A percentile compares a stretch with the other conserved stretches of the same genome.
These are phyloP conservation scores for Zygotorulaspora sp. DNA, from an alignment of 805 yeast species.

Conservation along the genomic window DNA sequence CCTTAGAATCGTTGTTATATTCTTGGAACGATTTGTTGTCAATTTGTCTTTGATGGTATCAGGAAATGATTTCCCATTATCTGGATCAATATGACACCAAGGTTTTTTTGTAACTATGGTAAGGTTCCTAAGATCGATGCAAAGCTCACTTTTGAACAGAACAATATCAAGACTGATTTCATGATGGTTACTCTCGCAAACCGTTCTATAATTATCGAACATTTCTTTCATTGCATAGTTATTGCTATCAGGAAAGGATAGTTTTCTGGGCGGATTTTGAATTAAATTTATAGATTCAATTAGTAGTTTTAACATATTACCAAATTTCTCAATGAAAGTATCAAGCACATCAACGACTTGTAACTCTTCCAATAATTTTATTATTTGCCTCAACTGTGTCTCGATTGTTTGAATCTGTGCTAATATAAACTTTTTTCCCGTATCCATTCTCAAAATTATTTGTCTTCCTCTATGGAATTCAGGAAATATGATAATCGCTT, in stretches of 20 bases:
- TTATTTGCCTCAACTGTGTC: conserved; percentile 19
- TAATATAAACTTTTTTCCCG: conserved; percentile 42
- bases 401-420: conserved; percentile 35
- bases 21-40: conserved; percentile 40
- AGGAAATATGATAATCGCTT: conserved; percentile 38
- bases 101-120: conserved; percentile 51
- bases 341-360: conserved; percentile 38
- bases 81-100: conserved; percentile 52
- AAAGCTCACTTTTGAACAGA: conserved; percentile 56
- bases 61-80: conserved; percentile 47
- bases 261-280: conserved; percentile 49
- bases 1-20: conserved; percentile 38
- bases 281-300: conserved; percentile 28
- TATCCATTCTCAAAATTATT: conserved; percentile 37
- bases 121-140: conserved; percentile 54
- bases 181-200: conserved; percentile 34
- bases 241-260: conserved; percentile 56
- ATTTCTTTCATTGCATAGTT: conserved; percentile 44
- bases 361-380: conserved; percentile 41
- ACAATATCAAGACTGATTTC: conserved; percentile 51
- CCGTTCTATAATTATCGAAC: conserved; percentile 35
- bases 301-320: conserved; percentile 19
- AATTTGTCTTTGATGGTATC: conserved; percentile 56
- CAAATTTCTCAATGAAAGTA: conserved; percentile 24
- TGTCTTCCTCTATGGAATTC: conserved; percentile 40